Evolutionary conservation across 2,329 filamentous ascomycete genomes (phyloP).

Genomic region (Trichophyton rubrum): DNA sequence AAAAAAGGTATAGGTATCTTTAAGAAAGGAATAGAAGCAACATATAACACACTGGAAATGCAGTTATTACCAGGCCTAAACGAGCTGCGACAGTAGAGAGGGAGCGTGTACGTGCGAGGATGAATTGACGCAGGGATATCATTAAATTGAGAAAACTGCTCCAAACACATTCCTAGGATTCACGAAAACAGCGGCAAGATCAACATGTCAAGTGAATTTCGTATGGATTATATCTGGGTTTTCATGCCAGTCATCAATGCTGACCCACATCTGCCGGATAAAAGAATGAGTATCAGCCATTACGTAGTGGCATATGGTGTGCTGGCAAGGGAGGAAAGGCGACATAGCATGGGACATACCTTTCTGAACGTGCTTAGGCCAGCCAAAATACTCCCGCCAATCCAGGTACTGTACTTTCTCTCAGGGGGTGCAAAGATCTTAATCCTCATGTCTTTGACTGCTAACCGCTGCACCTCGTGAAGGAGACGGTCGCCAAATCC

Average conservation of each 20-base stretch:
- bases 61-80: background rate
- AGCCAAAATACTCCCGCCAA: constrained; percentile 91
- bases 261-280: constrained; percentile 83
- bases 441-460: constrained; percentile 98
- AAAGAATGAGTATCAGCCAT: constrained; percentile 5
- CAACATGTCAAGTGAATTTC: constrained; percentile 63
- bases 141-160: constrained; percentile 2
- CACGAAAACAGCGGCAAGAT: constrained; percentile 1
- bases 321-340: background rate
- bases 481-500: constrained; percentile 89
- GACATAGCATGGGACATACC: constrained; percentile 41
- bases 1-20: constrained; percentile 1
- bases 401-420: constrained; percentile 98
- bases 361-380: constrained; percentile 97
- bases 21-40: background rate
- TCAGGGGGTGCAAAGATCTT: constrained; percentile 98
- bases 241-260: constrained; percentile 99
- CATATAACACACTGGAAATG: background rate
- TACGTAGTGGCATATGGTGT: background rate
- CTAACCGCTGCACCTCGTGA: constrained; percentile 80
- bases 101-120: background rate
- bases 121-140: constrained; percentile 3
- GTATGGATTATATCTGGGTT: constrained; percentile 98
- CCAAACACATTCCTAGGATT: background rate
- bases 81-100: background rate